phyloP scores from a whole-genome alignment of 1,284 basidiomycete species.

The Termitomyces sp. region DNA sequence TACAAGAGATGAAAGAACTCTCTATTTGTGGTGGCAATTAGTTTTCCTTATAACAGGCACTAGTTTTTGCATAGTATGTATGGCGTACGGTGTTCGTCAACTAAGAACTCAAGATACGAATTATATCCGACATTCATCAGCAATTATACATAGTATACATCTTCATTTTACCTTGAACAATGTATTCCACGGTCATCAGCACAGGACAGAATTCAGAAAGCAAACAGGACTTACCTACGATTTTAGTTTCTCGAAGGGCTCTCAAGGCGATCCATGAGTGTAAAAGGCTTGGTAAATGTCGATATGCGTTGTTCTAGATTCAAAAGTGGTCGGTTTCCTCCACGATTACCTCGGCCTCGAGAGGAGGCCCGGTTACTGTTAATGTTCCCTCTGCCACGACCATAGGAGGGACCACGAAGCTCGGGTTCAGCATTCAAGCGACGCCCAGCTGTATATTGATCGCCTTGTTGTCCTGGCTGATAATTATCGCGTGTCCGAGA shows the following conservation, averaged over 20 bases:
- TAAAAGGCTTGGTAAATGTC: constrained; percentile 4
- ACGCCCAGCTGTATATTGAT: background rate
- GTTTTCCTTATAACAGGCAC: background rate
- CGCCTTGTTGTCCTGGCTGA: background rate
- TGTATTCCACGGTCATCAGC: background rate
- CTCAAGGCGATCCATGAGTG: constrained; percentile 20
- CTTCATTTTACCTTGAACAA: background rate
- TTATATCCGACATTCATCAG: background rate
- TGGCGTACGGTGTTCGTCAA: background rate
- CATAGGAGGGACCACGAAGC: constrained; percentile 1
- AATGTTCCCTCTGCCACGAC: constrained; percentile 3
- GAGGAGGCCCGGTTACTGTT: constrained; percentile 2
- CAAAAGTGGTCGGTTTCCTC: constrained; percentile 7
- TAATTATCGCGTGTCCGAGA: constrained; percentile 4
- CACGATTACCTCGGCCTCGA: constrained; percentile 16
- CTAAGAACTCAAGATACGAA: background rate
- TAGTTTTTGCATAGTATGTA: background rate
- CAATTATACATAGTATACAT: background rate
- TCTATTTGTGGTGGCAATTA: constrained; percentile 76
- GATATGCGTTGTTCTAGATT: constrained; percentile 23
- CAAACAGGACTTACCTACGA: background rate
- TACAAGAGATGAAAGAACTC: constrained; percentile 95
- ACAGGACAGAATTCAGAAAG: background rate
- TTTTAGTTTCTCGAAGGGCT: constrained; percentile 6
- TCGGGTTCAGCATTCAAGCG: background rate